Evolutionary conservation across 495 filamentous ascomycete species (phyloP), one percentile per base, ranked within the genome.

Genomic region (Hyaloscypha finlandica): DNA sequence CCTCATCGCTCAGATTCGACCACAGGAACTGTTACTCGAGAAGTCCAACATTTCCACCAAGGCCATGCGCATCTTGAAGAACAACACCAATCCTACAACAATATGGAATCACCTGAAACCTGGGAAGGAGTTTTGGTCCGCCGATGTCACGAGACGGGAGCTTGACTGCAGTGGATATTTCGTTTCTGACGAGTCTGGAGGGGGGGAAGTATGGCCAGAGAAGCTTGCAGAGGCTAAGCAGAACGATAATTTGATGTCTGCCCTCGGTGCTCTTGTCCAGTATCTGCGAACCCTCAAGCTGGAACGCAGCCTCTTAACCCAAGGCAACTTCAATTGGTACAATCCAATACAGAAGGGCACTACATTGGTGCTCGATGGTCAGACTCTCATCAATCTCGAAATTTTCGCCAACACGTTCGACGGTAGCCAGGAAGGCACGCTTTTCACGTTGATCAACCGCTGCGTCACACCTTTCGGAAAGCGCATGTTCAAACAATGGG

Each of bases 401-500:
- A 89, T 99, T 9, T 97, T 99, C 71, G 86, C 92, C 59, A 99
- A 99, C 78, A 96, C 89, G 1, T 92, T 90, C 70, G 94, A 97
- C 75, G 94, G 94, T 8, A 85, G 91, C 20, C 71, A 82, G 0
- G 88, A 94, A 16, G 96, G 96, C 29, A 98, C 95, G 0, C 79
- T 99, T 4, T 98, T 97, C 80, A 84, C 84, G 16, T 86, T 98
- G 51, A 83, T 99, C 14, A 98, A 99, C 76, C 86, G 92, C 30
- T 99, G 96, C 75, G 89, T 97, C 64, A 97, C 96, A 1, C 94
- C 96, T 0, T 99, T 98, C 71, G 96, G 94, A 61, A 99, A 99
- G 80, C 89, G 96, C 5, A 90, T 95, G 78, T 94, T 98, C 77
- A 89, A 93, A 48, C 94, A 97, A 76, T 99, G 96, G 96, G 90